Evolutionary conservation across 1,284 basidiomycete species (phyloP), one percentile per base, ranked within the genome.

Genomic region (Cystobasidium slooffiae): DNA sequence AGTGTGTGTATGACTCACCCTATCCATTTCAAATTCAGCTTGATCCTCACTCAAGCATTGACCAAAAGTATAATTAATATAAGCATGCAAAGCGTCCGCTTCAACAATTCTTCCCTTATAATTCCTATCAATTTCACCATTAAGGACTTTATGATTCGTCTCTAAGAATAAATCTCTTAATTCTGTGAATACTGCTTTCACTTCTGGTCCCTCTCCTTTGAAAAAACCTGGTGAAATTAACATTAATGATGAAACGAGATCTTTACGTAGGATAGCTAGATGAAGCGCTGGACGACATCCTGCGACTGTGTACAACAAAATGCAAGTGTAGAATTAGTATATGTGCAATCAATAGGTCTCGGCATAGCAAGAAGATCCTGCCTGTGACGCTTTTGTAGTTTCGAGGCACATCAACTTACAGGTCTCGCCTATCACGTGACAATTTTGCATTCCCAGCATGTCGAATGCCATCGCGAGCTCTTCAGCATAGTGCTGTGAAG

Each of bases 41-140:
- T 68, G 66, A 16, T 68, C 66, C 41, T 59, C 66, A 37, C 16
- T 53, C 53, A 68, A 47, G 22, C 66, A 68, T 22, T 55, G 43
- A 39, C 66, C 66, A 44, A 68, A 68, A 58, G 66, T 68, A 59
- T 68, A 68, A 51, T 68, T 68, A n/a, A 68, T 68, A 51, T 68
- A 68, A 37, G 53, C 66, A 41, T 59, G 39, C 20, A 68, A 31
- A 43, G 66, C 66, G 43, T 68, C 66, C 14, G 24, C 37, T 52
- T 55, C 43, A 6, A 68, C 66, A 7, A 68, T 68, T 22, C 66
- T 56, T 18, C 55, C 66, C 8, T 9, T 8, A 6, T 41, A 18
- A 59, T 68, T 68, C 53, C 46, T 68, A 22, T 49, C n/a, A 12
- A 68, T 59, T 44, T 39, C 41, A 22, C 66, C 66, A n/a, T 22